Conservation (phyloP, 106 monocot genomes). For the Platanthera zijinensis region DNA sequence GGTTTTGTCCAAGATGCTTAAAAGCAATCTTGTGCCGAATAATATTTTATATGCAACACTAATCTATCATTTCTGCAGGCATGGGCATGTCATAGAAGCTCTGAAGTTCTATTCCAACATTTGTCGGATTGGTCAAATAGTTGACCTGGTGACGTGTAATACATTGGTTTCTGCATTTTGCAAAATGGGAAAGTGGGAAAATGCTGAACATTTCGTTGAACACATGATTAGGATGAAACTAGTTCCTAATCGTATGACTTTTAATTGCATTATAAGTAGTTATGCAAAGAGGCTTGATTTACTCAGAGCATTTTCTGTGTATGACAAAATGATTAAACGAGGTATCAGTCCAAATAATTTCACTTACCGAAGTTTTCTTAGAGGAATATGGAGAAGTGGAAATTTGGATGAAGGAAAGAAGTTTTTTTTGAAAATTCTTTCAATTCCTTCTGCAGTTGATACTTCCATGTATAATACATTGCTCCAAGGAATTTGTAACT, state of each 20-base stretch:
- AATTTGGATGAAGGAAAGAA: slow-evolving; percentile 42
- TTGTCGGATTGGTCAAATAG: slow-evolving; percentile 15
- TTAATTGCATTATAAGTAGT: slow-evolving; percentile 48
- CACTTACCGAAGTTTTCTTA: slow-evolving; percentile 54
- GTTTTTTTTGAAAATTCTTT: slow-evolving; percentile 29
- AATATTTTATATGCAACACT: slow-evolving; percentile 40
- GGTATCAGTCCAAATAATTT: slow-evolving; percentile 31
- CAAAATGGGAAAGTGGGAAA: slow-evolving; percentile 24
- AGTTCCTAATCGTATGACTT: slow-evolving; percentile 23
- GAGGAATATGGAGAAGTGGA: slow-evolving; percentile 51
- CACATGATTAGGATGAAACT: slow-evolving; percentile 59
- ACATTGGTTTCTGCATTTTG: slow-evolving; percentile 42
- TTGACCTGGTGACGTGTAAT: slow-evolving; percentile 40
- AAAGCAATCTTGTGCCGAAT: slow-evolving; percentile 41
- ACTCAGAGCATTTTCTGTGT: slow-evolving; percentile 35
- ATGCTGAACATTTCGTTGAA: slow-evolving; percentile 58
- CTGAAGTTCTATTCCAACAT: slow-evolving; percentile 41
- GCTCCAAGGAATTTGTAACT: slow-evolving; percentile 46
- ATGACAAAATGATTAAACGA: slow-evolving; percentile 48
- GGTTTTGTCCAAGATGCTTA: slow-evolving; percentile 48
- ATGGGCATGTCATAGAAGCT: slow-evolving; percentile 42
- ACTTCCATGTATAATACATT: slow-evolving; percentile 40
- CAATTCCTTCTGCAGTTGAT: slow-evolving; percentile 34
- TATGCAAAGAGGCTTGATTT: slow-evolving; percentile 40
- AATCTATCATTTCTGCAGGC: slow-evolving; percentile 37